phyloP scores from a whole-genome alignment of 495 filamentous ascomycete species.

The Aspergillus steynii region DNA sequence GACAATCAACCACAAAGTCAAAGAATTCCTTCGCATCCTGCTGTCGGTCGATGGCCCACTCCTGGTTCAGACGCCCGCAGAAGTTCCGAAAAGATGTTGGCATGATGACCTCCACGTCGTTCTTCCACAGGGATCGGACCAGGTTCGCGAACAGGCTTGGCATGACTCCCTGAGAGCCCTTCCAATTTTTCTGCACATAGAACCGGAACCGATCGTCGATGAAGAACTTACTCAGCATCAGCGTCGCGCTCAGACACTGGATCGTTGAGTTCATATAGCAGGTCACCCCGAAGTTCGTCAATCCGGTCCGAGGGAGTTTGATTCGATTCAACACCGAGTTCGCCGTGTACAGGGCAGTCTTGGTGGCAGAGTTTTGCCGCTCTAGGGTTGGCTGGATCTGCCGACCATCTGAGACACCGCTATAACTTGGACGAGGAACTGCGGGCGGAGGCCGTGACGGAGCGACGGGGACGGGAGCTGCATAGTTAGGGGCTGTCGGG shows the following conservation, averaged over 20 bases:
- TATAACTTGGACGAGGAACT: conserved; percentile 81
- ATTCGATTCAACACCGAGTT: conserved; percentile 43
- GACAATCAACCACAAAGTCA: conserved; percentile 65
- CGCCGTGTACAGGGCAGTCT: conserved; percentile 46
- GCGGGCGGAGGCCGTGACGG: conserved; percentile 76
- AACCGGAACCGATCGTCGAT: conserved; percentile 55
- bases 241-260: conserved; percentile 78
- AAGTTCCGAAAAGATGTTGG: conserved; percentile 57
- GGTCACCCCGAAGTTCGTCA: conserved; percentile 75
- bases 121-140: conserved; percentile 71
- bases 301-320: conserved; percentile 67
- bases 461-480: conserved; percentile 42
- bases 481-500: conserved; percentile 35
- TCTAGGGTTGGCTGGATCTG: conserved; percentile 53
- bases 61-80: conserved; percentile 54
- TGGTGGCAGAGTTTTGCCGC: conserved; percentile 47
- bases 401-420: conserved; percentile 74
- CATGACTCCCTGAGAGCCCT: conserved; percentile 76
- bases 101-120: conserved; percentile 62
- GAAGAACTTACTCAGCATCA: conserved; percentile 70
- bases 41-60: conserved; percentile 64
- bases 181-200: conserved; percentile 63
- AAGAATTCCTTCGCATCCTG: conserved; percentile 83
- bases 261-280: conserved; percentile 93
- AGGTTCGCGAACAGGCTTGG: conserved; percentile 72